Conservation (phyloP, 345 rosid genomes). For the Sonneratia alba region DNA sequence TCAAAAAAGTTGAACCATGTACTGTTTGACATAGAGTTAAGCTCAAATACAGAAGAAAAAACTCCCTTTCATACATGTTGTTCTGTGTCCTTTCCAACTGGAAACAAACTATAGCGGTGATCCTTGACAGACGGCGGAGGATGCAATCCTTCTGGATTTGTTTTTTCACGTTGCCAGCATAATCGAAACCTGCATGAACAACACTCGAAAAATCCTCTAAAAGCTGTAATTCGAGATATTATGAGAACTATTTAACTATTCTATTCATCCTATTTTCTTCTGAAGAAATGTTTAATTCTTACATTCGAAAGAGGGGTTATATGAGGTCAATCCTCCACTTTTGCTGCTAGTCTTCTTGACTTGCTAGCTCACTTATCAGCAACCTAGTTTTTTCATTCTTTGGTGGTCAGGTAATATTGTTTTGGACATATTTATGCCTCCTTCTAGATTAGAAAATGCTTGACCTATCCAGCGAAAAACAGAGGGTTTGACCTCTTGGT, state of each 20-base stretch:
- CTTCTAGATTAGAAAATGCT: background rate
- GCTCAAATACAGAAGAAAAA: background rate
- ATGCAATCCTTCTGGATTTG: background rate
- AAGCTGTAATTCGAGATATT: background rate
- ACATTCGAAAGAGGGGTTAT: background rate
- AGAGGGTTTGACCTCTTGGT: background rate
- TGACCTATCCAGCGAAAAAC: too few relatives aligned
- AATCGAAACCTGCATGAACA: background rate
- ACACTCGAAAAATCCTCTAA: background rate
- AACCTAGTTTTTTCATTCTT: background rate
- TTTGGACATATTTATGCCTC: background rate
- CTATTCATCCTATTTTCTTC: background rate
- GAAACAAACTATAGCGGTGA: background rate
- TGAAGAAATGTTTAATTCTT: background rate
- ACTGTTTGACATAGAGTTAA: constrained; percentile 9
- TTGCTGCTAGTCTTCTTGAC: background rate
- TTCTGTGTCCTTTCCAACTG: background rate
- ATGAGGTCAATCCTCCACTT: background rate
- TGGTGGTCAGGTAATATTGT: background rate
- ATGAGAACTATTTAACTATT: background rate
- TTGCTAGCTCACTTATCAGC: background rate
- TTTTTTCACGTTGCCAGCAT: background rate
- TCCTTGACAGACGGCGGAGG: background rate
- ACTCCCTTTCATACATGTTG: background rate
- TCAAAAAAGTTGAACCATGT: constrained; percentile 97